Conservation (phyloP, 768 basidiomycete species). For the Hortiboletus flavorubellus region DNA sequence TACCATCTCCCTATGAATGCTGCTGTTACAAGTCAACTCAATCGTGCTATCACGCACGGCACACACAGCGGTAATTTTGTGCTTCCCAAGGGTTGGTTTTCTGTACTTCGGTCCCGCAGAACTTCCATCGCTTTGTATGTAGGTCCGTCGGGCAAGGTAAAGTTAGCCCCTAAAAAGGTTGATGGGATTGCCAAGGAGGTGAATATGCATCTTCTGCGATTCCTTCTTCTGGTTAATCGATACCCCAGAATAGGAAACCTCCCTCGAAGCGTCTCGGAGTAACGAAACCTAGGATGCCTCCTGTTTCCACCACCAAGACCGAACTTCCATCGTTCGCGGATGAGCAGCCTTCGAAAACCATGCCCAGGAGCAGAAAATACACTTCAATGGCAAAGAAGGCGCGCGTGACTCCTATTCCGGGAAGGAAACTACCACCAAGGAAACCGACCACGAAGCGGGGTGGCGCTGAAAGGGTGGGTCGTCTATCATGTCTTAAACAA, state of each 20-base stretch:
- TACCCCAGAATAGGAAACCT: constrained; percentile 15
- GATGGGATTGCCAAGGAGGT: constrained; percentile 17
- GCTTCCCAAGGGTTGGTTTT: constrained; percentile 49
- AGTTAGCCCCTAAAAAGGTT: constrained; percentile 16
- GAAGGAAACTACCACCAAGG: constrained; percentile 7
- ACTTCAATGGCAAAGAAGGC: constrained; percentile 26
- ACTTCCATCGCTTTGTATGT: background rate
- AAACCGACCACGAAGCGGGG: constrained; percentile 1
- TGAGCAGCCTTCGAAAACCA: constrained; percentile 2
- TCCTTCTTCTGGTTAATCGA: background rate
- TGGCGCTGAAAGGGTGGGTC: constrained; percentile 10
- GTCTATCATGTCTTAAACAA: background rate
- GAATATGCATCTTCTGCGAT: background rate
- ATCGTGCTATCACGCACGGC: constrained; percentile 53
- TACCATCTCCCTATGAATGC: constrained; percentile 48
- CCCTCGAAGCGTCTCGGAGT: background rate
- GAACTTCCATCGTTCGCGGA: background rate
- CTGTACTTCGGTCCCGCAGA: background rate
- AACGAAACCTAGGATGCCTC: background rate
- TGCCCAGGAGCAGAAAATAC: constrained; percentile 17
- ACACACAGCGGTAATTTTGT: constrained; percentile 48
- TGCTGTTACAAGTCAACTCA: constrained; percentile 45
- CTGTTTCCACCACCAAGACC: background rate
- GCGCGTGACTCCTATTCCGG: constrained; percentile 5
- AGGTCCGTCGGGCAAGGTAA: constrained; percentile 30